Evolutionary conservation across 1,139 yeast species (phyloP).

Genomic region (Geotrichum carabidarum): DNA sequence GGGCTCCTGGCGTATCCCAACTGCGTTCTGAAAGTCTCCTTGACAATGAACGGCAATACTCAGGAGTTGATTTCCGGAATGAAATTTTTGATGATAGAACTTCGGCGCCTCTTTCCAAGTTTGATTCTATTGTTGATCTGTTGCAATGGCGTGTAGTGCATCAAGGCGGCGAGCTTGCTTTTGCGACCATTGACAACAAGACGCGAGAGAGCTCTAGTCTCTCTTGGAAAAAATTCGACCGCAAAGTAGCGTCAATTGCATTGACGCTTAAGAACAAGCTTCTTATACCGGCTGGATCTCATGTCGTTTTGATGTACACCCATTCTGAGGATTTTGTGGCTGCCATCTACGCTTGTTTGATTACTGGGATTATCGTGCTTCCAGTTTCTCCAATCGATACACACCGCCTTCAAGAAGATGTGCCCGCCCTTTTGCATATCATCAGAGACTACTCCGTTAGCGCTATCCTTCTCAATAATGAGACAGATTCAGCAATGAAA

Average conservation of each 20-base stretch:
- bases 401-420: constrained; percentile 67
- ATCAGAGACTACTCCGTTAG: constrained; percentile 65
- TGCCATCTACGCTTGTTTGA: constrained; percentile 79
- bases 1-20: constrained; percentile 69
- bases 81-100: constrained; percentile 73
- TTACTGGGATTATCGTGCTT: constrained; percentile 72
- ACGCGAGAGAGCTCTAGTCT: constrained; percentile 50
- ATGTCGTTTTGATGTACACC: constrained; percentile 75
- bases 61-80: constrained; percentile 70
- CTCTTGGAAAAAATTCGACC: constrained; percentile 84
- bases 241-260: constrained; percentile 67
- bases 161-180: constrained; percentile 78
- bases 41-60: constrained; percentile 55
- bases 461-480: constrained; percentile 72
- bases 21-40: constrained; percentile 49
- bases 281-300: constrained; percentile 58
- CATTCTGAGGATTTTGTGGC: constrained; percentile 81
- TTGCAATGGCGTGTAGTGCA: constrained; percentile 72
- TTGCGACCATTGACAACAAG: constrained; percentile 50
- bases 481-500: constrained; percentile 61
- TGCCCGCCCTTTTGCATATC: constrained; percentile 60
- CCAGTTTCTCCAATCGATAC: constrained; percentile 76
- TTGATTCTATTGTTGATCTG: constrained; percentile 64
- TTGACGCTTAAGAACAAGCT: constrained; percentile 49
- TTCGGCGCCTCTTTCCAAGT: constrained; percentile 66